Conservation (phyloP, 2,329 filamentous ascomycete genomes). For the Aspergillus fumigatiaffinis region DNA sequence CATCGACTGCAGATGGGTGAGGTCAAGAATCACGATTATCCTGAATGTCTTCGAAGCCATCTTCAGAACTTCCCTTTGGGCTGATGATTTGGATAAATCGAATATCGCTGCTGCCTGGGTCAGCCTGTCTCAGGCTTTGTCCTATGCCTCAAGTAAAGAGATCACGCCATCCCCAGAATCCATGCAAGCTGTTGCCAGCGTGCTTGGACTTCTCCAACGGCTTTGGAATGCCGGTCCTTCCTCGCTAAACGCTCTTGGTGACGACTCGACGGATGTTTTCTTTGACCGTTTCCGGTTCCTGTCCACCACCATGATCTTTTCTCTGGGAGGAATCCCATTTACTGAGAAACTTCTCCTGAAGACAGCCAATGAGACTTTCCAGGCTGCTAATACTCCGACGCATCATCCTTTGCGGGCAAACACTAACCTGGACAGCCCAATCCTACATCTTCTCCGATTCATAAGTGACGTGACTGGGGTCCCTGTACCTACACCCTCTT, state of each 20-base stretch:
- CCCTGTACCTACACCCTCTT: slow-evolving; percentile 20
- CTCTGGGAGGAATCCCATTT: slow-evolving; percentile 49
- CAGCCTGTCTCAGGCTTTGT: slow-evolving; percentile 59
- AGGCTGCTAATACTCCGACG: slow-evolving; percentile 39
- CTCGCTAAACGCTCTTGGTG: slow-evolving; percentile 29
- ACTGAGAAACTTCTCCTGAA: slow-evolving; percentile 47
- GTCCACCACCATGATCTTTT: slow-evolving; percentile 47
- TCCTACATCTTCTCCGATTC: slow-evolving; percentile 37
- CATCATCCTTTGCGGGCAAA: slow-evolving; percentile 25
- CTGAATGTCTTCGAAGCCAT: slow-evolving; percentile 58
- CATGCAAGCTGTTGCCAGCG: slow-evolving; percentile 69
- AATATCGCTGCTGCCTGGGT: slow-evolving; percentile 57
- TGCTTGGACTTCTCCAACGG: slow-evolving; percentile 65
- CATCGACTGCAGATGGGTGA: slow-evolving; percentile 82
- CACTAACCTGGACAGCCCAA: slow-evolving; percentile 31
- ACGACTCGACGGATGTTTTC: slow-evolving; percentile 34
- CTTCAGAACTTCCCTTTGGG: slow-evolving; percentile 49
- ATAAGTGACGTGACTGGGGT: slow-evolving; percentile 22
- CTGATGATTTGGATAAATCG: slow-evolving; percentile 37
- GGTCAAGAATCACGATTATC: slow-evolving; percentile 64
- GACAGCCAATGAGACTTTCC: slow-evolving; percentile 55
- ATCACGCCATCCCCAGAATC: slow-evolving; percentile 84
- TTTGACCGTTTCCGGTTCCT: slow-evolving; percentile 51
- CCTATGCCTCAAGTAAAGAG: slow-evolving; percentile 69
- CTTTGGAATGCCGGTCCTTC: slow-evolving; percentile 60